phyloP scores from a whole-genome alignment of 257 asterid genomes.

The Ilex asprella region DNA sequence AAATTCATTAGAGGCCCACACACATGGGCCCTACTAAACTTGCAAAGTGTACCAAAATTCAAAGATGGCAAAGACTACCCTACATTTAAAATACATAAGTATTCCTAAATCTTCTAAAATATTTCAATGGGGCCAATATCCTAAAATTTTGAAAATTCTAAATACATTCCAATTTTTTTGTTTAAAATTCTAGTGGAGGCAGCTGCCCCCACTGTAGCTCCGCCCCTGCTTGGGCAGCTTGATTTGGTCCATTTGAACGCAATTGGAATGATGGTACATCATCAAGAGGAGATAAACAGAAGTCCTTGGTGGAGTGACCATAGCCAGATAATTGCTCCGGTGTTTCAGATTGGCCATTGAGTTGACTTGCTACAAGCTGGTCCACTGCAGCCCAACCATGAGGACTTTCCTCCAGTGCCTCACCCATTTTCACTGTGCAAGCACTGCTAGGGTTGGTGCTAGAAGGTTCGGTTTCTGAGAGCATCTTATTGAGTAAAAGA shows the following conservation, averaged over 20 bases:
- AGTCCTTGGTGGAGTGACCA: constrained; percentile 21
- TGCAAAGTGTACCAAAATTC: no score
- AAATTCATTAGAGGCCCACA: no score
- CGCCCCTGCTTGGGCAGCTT: constrained; percentile 5
- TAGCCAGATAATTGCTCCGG: constrained; percentile 14
- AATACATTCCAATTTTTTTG: no score
- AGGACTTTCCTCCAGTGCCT: not conserved
- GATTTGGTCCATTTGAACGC: constrained; percentile 22
- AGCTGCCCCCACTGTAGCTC: no score
- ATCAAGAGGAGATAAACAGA: constrained; percentile 40
- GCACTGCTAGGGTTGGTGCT: not conserved
- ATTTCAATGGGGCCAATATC: no score
- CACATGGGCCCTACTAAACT: no score
- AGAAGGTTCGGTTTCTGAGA: constrained; percentile 6
- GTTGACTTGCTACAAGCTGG: constrained; percentile 85
- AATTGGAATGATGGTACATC: constrained; percentile 21
- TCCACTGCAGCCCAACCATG: constrained; percentile 69
- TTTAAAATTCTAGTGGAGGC: no score
- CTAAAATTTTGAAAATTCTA: no score
- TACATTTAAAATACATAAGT: no score
- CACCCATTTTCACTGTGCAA: not conserved
- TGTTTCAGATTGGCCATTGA: constrained; percentile 34
- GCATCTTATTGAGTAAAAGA: constrained; percentile 13
- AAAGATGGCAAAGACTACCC: no score
- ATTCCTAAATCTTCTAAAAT: no score